These are phyloP conservation scores for Fragaria vesca DNA, from an alignment of 306 rosid species.

Conservation along the genomic window DNA sequence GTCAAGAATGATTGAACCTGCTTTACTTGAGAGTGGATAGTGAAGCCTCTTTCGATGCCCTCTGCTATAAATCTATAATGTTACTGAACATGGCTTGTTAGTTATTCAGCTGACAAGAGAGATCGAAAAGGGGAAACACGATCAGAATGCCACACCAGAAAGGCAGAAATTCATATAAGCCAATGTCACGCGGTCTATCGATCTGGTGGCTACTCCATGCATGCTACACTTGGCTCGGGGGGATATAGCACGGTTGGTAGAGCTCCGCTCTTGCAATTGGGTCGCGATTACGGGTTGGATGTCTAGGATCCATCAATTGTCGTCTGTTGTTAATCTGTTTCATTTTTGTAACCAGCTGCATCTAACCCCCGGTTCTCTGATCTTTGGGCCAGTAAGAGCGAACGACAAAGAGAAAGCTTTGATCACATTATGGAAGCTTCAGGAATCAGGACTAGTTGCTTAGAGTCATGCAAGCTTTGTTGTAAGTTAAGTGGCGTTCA, in stretches of 20 bases:
- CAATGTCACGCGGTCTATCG: not conserved
- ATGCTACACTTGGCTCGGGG: no score
- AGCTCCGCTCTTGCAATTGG: no score
- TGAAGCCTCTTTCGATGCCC: constrained; percentile 30
- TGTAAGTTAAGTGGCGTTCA: not conserved
- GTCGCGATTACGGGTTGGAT: no score
- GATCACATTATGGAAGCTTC: not conserved
- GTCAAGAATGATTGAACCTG: constrained; percentile 14
- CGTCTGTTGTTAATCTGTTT: not conserved
- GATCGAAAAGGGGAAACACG: constrained; percentile 82
- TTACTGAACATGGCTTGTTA: constrained; percentile 71
- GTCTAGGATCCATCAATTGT: not conserved
- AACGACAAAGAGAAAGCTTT: not conserved
- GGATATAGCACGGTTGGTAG: no score
- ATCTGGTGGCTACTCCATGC: not conserved
- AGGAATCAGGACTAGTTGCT: not conserved
- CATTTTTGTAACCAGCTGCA: not conserved
- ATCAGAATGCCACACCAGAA: constrained; percentile 79
- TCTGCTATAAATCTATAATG: constrained; percentile 29
- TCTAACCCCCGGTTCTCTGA: not conserved
- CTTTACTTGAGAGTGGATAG: not conserved
- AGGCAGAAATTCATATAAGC: constrained; percentile 51
- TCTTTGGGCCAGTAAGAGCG: not conserved
- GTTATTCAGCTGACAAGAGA: constrained; percentile 90
- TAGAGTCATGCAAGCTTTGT: not conserved